Evolutionary conservation across 805 yeast species (phyloP), one percentile per base, ranked within the genome.

Genomic region (Metschnikowia proteae): DNA sequence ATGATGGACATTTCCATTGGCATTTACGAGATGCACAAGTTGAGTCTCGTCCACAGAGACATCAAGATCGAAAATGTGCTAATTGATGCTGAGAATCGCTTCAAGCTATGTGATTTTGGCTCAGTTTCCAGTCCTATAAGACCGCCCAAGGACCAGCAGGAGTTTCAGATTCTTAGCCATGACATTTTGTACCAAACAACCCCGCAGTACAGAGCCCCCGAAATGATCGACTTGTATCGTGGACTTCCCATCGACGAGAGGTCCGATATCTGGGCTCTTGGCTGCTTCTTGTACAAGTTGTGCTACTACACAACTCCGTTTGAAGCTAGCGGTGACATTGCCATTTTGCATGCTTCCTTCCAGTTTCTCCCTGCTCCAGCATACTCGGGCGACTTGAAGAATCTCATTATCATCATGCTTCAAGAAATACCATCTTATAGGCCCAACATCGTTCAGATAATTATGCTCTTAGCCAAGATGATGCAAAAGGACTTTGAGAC

Each of bases 241-340:
- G 87, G 90, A 5, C 70, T 82, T 41, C 94, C 97, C 1, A 86
- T 92, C 36, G 94, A 92, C 66, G 95, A 91, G 60, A 89, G 89
- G 66, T 78, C 92, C 6, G 99, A 92, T 68, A 87, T 92, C 42
- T 92, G 99, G 99, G 99, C 99, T 0, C 70, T 92, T 42, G 99
- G 99, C 8, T 84, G 94, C 30, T 88, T 94, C 53, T 73, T 94
- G 44, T 92, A 88, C 73, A 92, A 92, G 63, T 73, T 92, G 52
- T 85, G 96, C 67, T 92, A 86, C 68, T 92, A 88, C 66, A 91
- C 86, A 1, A 92, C 99, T 1, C 99, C 99, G 1, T 92, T 94
- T 65, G 99, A 92, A 67, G 83, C 86, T 38, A 88, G 89, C 35
- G 84, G 84, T 8, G 96, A 88, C 55, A 75, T 88, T 58, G 96